Conservation (phyloP, 257 asterid genomes). For the Petunia secreta region DNA sequence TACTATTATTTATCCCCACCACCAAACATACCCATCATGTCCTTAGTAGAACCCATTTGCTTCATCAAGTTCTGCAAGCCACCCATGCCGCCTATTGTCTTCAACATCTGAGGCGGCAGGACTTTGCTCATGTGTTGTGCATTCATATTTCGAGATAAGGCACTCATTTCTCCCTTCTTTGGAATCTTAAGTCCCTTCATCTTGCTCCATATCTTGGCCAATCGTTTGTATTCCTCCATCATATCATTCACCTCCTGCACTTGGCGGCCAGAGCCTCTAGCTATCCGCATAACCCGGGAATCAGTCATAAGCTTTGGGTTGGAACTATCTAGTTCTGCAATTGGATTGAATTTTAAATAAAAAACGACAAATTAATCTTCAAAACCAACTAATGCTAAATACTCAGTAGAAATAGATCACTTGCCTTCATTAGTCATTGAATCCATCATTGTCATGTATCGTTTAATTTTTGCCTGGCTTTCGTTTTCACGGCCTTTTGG, state of each 20-base stretch:
- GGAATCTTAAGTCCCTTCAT: slow-evolving; percentile 46
- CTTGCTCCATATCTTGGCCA: slow-evolving; percentile 31
- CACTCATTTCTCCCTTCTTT: slow-evolving; percentile 95
- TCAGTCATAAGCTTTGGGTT: slow-evolving; percentile 87
- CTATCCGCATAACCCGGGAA: slow-evolving; percentile 75
- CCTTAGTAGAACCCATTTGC: slow-evolving; percentile 69
- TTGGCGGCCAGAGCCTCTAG: slow-evolving; percentile 24
- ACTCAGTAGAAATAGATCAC: slow-evolving; percentile 16
- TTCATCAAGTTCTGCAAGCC: slow-evolving; percentile 93
- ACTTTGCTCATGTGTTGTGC: slow-evolving; percentile 97
- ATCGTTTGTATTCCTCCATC: slow-evolving; percentile 31
- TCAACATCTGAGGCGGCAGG: slow-evolving; percentile 92
- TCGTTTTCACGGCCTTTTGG: slow-evolving; percentile 94
- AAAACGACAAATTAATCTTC: neutral
- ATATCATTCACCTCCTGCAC: slow-evolving; percentile 29
- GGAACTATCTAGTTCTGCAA: slow-evolving; percentile 88
- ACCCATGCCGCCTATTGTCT: slow-evolving; percentile 95
- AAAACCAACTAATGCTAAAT: neutral
- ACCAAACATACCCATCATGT: slow-evolving; percentile 95
- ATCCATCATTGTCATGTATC: slow-evolving; percentile 99
- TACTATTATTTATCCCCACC: slow-evolving; percentile 62
- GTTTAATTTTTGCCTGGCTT: slow-evolving; percentile 86
- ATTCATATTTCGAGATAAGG: slow-evolving; percentile 76
- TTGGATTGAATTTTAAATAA: neutral
- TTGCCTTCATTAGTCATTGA: slow-evolving; percentile 96